A percentile compares a stretch with the other conserved stretches of the same genome.
Evolutionary conservation across 139 green algal genomes (phyloP).

Genomic region (Gonium pectorale): DNA sequence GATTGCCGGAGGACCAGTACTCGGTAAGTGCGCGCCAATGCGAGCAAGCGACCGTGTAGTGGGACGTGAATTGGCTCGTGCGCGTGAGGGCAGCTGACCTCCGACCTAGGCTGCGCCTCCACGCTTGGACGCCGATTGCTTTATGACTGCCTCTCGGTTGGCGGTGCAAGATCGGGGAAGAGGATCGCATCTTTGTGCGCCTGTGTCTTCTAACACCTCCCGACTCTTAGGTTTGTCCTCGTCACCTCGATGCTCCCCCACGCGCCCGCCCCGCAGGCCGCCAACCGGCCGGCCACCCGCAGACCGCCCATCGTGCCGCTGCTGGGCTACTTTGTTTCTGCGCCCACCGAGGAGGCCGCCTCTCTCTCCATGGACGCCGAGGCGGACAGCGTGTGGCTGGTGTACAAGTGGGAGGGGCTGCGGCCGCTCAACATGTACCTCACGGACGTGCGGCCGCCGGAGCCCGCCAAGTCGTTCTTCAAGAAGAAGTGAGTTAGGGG

Average conservation of each 20-base stretch:
- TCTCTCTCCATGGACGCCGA: conserved; percentile 34
- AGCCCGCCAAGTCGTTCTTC: conserved; percentile 43
- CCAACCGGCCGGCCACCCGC: neutral
- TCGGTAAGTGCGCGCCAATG: too few species aligned
- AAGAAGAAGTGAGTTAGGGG: conserved; percentile 49
- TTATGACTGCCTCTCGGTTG: too few species aligned
- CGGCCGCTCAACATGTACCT: conserved; percentile 76
- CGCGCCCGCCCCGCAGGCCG: conserved; percentile 6
- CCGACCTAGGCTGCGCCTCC: too few species aligned
- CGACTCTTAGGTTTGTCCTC: neutral
- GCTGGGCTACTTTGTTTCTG: conserved; percentile 76
- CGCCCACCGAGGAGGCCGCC: conserved; percentile 54
- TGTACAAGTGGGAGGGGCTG: conserved; percentile 75
- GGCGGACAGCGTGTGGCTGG: conserved; percentile 76
- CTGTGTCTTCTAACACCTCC: too few species aligned
- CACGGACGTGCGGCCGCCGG: conserved; percentile 43
- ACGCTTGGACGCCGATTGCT: too few species aligned
- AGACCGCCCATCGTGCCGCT: conserved; percentile 71
- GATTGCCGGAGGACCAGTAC: conserved; percentile 72
- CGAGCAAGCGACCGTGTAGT: too few species aligned
- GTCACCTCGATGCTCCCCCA: neutral
- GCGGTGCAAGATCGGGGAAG: neutral
- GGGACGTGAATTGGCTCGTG: too few species aligned
- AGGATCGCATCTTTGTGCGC: too few species aligned
- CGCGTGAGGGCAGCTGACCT: too few species aligned